Conservation (phyloP, 2,329 filamentous ascomycete genomes). For the Plectosphaerella plurivora region DNA sequence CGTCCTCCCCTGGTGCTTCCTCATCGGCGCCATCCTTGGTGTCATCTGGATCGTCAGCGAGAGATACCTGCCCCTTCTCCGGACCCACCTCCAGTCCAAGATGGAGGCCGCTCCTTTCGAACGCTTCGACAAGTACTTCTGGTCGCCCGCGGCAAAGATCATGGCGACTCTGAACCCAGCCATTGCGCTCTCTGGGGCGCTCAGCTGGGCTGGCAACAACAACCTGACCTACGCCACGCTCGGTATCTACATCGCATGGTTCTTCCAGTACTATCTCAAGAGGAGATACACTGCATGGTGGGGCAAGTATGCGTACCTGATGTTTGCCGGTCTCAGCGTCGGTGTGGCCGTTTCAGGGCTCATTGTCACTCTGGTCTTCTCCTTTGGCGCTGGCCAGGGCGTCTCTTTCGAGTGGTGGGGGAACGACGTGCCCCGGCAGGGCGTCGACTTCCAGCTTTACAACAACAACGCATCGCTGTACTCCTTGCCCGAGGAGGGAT, state of each 20-base stretch:
- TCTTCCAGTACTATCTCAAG: slow-evolving; percentile 39
- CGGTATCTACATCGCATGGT: slow-evolving; percentile 31
- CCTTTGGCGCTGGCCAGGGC: slow-evolving; percentile 13
- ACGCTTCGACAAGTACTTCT: slow-evolving; percentile 29
- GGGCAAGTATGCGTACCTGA: slow-evolving; percentile 42
- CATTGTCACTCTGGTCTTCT: slow-evolving; percentile 29
- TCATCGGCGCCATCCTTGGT: slow-evolving; percentile 31
- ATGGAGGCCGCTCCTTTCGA: slow-evolving; percentile 26
- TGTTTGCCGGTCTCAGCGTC: slow-evolving; percentile 35
- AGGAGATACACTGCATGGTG: slow-evolving; percentile 34
- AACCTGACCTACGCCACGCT: slow-evolving; percentile 38
- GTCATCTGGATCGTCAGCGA: slow-evolving; percentile 29
- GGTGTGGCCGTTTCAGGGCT: slow-evolving; percentile 36
- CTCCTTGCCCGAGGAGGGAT: slow-evolving; percentile 7
- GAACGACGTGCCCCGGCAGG: slow-evolving; percentile 22
- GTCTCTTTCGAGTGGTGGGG: slow-evolving; percentile 39
- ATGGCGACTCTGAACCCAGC: slow-evolving; percentile 33
- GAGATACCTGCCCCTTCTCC: slow-evolving; percentile 26
- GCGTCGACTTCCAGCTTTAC: slow-evolving; percentile 14
- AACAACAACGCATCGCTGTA: slow-evolving; percentile 11
- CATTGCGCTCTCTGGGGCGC: slow-evolving; percentile 34
- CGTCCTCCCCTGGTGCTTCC: slow-evolving; percentile 39
- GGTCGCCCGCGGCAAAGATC: slow-evolving; percentile 30
- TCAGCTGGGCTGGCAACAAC: slow-evolving; percentile 38
- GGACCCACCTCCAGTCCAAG: slow-evolving; percentile 21